A percentile compares a stretch with the other conserved stretches of the same genome.
Conservation (phyloP, 2,329 filamentous ascomycete genomes). For the Colletotrichum paranaense region DNA sequence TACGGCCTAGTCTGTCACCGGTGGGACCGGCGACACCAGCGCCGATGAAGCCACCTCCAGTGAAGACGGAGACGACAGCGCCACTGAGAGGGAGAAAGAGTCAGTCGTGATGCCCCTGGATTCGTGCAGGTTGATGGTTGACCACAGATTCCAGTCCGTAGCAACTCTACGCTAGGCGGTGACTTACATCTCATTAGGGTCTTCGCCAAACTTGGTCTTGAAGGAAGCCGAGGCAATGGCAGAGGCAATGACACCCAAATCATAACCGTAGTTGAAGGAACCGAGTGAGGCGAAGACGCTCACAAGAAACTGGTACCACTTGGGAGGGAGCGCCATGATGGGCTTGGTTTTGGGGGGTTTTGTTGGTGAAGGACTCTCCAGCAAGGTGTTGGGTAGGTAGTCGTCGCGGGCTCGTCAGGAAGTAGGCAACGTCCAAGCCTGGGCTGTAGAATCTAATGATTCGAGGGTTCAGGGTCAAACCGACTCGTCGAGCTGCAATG, state of each 20-base stretch:
- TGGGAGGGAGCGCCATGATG: slow-evolving; percentile 56
- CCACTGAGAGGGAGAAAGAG: slow-evolving; percentile 55
- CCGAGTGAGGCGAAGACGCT: slow-evolving; percentile 67
- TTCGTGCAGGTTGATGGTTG: neutral
- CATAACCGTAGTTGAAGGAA: slow-evolving; percentile 66
- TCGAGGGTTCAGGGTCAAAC: slow-evolving; percentile 6
- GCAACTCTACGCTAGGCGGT: no score
- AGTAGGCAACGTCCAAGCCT: neutral
- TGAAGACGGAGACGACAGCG: slow-evolving; percentile 82
- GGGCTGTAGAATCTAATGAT: neutral
- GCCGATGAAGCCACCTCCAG: slow-evolving; percentile 80
- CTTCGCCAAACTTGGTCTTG: slow-evolving; percentile 48
- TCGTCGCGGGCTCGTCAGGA: neutral
- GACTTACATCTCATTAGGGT: slow-evolving; percentile 51
- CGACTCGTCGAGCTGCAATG: slow-evolving; percentile 27
- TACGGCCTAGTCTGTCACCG: slow-evolving; percentile 75
- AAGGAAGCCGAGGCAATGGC: slow-evolving; percentile 63
- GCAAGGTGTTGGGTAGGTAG: neutral
- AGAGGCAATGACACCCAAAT: slow-evolving; percentile 64
- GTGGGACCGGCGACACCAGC: slow-evolving; percentile 71
- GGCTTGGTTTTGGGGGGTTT: neutral
- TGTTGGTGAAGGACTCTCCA: neutral
- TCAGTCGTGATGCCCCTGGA: neutral
- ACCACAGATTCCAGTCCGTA: neutral
- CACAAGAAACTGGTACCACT: slow-evolving; percentile 63